phyloP scores from a whole-genome alignment of 192 early-diverging fungal species.

The Entophlyctis luteolus region DNA sequence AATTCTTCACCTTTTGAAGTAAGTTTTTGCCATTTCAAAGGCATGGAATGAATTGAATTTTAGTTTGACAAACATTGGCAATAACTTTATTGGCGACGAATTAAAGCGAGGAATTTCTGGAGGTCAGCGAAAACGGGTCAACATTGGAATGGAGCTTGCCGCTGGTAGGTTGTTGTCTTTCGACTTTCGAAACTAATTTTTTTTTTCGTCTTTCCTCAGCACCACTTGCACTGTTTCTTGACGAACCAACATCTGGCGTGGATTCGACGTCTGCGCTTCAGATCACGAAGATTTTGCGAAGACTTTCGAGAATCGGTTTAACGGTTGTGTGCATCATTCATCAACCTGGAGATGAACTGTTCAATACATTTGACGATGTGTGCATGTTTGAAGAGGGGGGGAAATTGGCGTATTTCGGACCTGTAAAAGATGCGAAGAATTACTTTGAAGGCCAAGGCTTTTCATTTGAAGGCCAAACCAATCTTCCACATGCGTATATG shows the following conservation, averaged over 20 bases:
- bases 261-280: slow-evolving; percentile 66
- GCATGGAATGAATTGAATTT: background rate
- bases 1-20: slow-evolving; percentile 6
- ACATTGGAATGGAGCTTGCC: slow-evolving; percentile 76
- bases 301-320: slow-evolving; percentile 59
- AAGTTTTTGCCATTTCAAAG: background rate
- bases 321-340: slow-evolving; percentile 72
- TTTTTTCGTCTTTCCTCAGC: background rate
- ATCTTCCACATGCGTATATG: slow-evolving; percentile 40
- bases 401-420: slow-evolving; percentile 45
- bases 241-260: slow-evolving; percentile 80
- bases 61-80: slow-evolving; percentile 20
- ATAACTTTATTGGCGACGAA: slow-evolving; percentile 63
- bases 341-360: slow-evolving; percentile 72
- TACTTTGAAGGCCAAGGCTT: slow-evolving; percentile 29
- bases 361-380: slow-evolving; percentile 69
- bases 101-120: slow-evolving; percentile 75
- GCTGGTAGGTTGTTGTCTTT: slow-evolving; percentile 33
- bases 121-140: slow-evolving; percentile 78
- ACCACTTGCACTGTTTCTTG: slow-evolving; percentile 77
- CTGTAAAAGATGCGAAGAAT: background rate
- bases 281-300: slow-evolving; percentile 71
- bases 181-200: background rate
- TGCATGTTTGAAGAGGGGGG: slow-evolving; percentile 70
- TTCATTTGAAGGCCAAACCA: slow-evolving; percentile 2